Conservation (phyloP, 257 asterid genomes). For the Jacaranda copaia region DNA sequence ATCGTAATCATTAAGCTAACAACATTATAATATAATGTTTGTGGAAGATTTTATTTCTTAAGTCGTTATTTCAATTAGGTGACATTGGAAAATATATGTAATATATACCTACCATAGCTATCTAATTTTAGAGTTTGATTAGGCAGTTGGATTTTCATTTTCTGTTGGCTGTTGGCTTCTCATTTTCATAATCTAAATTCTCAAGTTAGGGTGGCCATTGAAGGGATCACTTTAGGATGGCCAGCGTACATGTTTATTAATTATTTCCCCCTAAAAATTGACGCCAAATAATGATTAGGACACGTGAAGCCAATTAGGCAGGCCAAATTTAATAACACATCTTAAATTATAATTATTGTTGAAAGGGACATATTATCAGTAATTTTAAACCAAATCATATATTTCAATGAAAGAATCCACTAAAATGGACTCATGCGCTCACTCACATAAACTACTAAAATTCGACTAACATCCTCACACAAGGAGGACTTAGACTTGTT, state of each 20-base stretch:
- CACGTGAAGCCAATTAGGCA: background rate
- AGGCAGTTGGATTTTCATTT: slow-evolving; percentile 43
- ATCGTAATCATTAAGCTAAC: no score
- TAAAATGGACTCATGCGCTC: no score
- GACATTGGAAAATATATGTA: no score
- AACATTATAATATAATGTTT: no score
- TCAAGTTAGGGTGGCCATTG: slow-evolving; percentile 15
- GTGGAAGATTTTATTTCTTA: no score
- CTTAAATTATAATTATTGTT: slow-evolving; percentile 10
- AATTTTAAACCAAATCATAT: no score
- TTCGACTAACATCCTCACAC: no score
- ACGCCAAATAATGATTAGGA: slow-evolving; percentile 22
- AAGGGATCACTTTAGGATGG: slow-evolving; percentile 23
- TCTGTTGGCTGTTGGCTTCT: slow-evolving; percentile 42
- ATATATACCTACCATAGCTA: no score
- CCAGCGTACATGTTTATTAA: background rate
- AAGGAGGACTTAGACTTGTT: no score
- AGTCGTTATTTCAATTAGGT: no score
- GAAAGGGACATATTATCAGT: background rate
- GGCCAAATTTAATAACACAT: background rate
- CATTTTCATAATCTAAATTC: slow-evolving; percentile 36
- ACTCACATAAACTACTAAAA: no score
- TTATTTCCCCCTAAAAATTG: background rate
- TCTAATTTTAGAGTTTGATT: background rate
- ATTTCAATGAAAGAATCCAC: no score